Evolutionary conservation across 129 eudicot species (phyloP), one percentile per base, ranked within the genome.

Genomic region (Gnaphalium uliginosum): DNA sequence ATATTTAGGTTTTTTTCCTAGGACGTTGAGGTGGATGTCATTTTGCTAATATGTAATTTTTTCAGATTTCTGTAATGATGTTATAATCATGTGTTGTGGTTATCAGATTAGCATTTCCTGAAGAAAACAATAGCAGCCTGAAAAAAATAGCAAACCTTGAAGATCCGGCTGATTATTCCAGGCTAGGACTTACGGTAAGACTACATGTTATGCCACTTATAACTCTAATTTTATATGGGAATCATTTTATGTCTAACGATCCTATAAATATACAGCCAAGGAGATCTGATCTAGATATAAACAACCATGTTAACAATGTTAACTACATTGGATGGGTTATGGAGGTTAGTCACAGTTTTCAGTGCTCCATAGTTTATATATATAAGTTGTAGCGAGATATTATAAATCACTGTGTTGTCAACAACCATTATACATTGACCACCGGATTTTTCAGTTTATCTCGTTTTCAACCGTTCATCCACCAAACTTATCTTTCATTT

Each of bases 221-320:
- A 9, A 25, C 57, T 10, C 27, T 19, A 8, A 8, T 69, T 27
- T 41, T 46, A 50, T 53, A 54, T 35, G 37, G 37, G 8, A 15
- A 32, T 27, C 23, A 39, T 50, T 23, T 82, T 67, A 27, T 76
- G 27, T 76, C 10, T 57, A 18, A 74, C 17, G 22, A 10, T 48
- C 30, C 56, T 46, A 25, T 66, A 9, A 18, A 65, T 69, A 79
- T 69, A 65, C 89, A 89, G 97, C 96, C 97, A 22, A 77, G 92
- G 75, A 83, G 97, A 92, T 85, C 89, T 69, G 96, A 92, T 85
- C 79, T 87, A 75, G 97, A 92, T 87, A 89, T 89, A 90, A 87
- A 92, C 82, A 91, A 85, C 50, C 97, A 92, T 85, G 90, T 92
- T 46, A 92, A 92, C 86, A 92, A 92, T 83, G 97, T 92, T 48